Evolutionary conservation across 2,329 filamentous ascomycete species (phyloP).

Genomic region (Diaporthe sp.): DNA sequence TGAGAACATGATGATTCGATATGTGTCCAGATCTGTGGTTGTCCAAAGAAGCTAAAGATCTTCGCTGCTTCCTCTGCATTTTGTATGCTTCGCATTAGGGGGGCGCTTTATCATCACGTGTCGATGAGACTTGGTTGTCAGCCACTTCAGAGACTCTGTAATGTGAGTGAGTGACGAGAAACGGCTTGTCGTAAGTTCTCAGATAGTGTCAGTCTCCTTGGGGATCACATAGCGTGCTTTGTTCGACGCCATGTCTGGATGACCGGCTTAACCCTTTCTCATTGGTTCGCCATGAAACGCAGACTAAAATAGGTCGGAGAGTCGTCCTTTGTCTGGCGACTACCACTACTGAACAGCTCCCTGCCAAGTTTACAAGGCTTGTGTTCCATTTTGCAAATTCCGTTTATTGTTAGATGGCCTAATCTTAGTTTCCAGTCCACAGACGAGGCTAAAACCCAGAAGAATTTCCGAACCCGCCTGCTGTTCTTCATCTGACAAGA

Average conservation of each 20-base stretch:
- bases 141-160: neutral
- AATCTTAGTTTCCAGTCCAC: neutral
- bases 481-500: neutral
- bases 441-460: neutral
- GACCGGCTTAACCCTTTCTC: neutral
- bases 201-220: neutral
- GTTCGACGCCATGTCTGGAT: neutral
- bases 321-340: conserved; percentile 5
- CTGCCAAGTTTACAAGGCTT: neutral
- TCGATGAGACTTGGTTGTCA: neutral
- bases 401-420: neutral
- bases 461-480: neutral
- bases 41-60: neutral
- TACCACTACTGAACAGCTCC: neutral
- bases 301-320: neutral
- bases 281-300: neutral
- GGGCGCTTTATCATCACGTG: neutral
- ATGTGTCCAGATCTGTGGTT: neutral
- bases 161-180: neutral
- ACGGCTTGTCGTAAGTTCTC: neutral
- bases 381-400: neutral
- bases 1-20: conserved; percentile 15
- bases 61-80: neutral
- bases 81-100: neutral
- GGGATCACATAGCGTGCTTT: neutral